A percentile compares a stretch with the other conserved stretches of the same genome.
These are phyloP conservation scores for Aspergillus cejpii DNA, from an alignment of 2,329 filamentous ascomycete genomes.

Conservation along the genomic window DNA sequence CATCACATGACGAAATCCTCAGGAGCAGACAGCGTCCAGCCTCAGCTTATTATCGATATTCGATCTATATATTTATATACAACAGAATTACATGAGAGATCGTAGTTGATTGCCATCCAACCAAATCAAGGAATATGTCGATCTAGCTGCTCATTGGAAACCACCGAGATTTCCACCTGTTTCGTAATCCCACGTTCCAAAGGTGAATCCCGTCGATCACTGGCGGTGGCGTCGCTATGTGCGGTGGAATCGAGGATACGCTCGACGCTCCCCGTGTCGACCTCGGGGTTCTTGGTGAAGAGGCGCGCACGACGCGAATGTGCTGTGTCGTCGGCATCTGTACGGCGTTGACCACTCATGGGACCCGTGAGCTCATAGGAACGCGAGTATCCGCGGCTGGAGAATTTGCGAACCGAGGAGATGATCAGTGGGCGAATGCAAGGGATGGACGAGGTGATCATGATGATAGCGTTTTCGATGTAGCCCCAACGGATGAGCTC, in stretches of 20 bases:
- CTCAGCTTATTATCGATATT: too few species aligned
- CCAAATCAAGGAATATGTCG: neutral
- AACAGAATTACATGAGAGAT: too few species aligned
- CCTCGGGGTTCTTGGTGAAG: slow-evolving; percentile 12
- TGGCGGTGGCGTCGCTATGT: slow-evolving; percentile 9
- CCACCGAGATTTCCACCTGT: slow-evolving; percentile 24
- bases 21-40: too few species aligned
- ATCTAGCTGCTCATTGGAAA: slow-evolving; percentile 6
- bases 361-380: slow-evolving; percentile 26
- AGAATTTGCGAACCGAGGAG: slow-evolving; percentile 27
- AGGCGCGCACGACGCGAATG: slow-evolving; percentile 13
- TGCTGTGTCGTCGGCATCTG: slow-evolving; percentile 13
- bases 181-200: slow-evolving; percentile 22
- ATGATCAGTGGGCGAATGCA: slow-evolving; percentile 28
- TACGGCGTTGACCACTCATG: slow-evolving; percentile 15
- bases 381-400: slow-evolving; percentile 19
- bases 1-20: too few species aligned
- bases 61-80: too few species aligned
- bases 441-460: slow-evolving; percentile 28
- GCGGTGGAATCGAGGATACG: slow-evolving; percentile 17
- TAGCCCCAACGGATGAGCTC: slow-evolving; percentile 29
- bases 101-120: too few species aligned
- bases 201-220: slow-evolving; percentile 8
- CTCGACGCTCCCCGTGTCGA: slow-evolving; percentile 23
- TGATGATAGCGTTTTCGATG: slow-evolving; percentile 26